These are phyloP conservation scores for Kalmanozyma brasiliensis DNA, from an alignment of 1,284 basidiomycete genomes.

Conservation along the genomic window DNA sequence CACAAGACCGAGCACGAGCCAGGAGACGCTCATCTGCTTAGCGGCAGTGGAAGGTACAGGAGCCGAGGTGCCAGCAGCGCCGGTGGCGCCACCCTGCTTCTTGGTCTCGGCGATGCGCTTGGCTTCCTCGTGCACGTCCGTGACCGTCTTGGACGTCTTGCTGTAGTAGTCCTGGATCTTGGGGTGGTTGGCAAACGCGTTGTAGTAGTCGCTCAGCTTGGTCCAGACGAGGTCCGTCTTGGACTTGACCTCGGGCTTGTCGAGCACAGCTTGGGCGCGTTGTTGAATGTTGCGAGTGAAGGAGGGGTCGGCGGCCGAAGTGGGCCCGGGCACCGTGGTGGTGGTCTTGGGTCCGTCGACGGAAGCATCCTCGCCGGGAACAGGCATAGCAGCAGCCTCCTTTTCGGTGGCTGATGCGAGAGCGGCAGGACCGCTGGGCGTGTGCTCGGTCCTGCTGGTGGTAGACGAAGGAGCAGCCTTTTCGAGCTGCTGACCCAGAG, in stretches of 20 bases:
- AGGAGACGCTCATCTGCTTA: conserved; percentile 48
- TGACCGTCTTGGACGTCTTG: conserved; percentile 79
- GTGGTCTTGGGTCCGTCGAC: conserved; percentile 45
- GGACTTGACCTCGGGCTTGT: conserved; percentile 57
- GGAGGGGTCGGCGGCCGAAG: conserved; percentile 41
- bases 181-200: conserved; percentile 55
- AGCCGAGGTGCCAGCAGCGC: conserved; percentile 42
- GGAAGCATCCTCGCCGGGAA: conserved; percentile 38
- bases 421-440: conserved; percentile 48
- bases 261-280: conserved; percentile 46
- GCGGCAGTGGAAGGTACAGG: conserved; percentile 17
- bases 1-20: conserved; percentile 41
- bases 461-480: conserved; percentile 34
- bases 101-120: conserved; percentile 77
- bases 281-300: conserved; percentile 48
- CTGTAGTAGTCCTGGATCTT: conserved; percentile 77
- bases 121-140: conserved; percentile 88
- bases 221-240: conserved; percentile 56
- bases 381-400: conserved; percentile 46
- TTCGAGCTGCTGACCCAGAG: conserved; percentile 49
- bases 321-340: conserved; percentile 43
- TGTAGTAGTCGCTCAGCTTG: conserved; percentile 62
- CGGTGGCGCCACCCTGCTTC: conserved; percentile 48
- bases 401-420: conserved; percentile 45
- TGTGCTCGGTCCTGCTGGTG: conserved; percentile 45